These are phyloP conservation scores for Cladosporium sphaerospermum DNA, from an alignment of 2,329 filamentous ascomycete genomes.

Conservation along the genomic window DNA sequence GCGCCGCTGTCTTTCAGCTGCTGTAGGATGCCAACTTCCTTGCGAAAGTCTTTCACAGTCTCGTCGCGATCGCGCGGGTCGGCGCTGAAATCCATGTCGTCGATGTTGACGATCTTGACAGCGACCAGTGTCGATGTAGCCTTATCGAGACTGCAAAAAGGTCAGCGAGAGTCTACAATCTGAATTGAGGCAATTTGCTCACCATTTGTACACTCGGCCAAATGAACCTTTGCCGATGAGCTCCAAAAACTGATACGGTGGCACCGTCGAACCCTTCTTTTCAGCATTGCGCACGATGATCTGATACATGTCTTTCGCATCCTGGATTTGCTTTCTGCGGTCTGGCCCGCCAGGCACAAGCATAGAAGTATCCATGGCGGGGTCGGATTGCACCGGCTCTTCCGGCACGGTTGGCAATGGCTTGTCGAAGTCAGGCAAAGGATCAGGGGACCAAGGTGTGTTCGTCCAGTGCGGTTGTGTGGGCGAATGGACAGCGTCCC, in stretches of 20 bases:
- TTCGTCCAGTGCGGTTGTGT: not conserved
- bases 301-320: slow-evolving; percentile 64
- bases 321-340: slow-evolving; percentile 58
- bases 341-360: slow-evolving; percentile 27
- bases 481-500: not conserved
- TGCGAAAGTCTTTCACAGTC: slow-evolving; percentile 50
- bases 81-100: slow-evolving; percentile 58
- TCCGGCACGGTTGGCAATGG: not conserved
- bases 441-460: not conserved
- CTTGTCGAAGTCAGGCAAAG: not conserved
- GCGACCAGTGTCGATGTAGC: slow-evolving; percentile 51
- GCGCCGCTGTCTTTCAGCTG: slow-evolving; percentile 68
- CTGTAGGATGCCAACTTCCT: slow-evolving; percentile 62
- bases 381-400: too few relatives aligned
- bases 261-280: slow-evolving; percentile 54
- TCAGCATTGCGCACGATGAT: slow-evolving; percentile 57
- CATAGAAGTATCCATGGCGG: slow-evolving; percentile 7
- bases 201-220: slow-evolving; percentile 66
- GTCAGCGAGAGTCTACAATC: not conserved
- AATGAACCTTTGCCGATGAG: slow-evolving; percentile 71
- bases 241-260: slow-evolving; percentile 63
- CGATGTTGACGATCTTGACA: slow-evolving; percentile 79
- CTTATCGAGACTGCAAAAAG: slow-evolving; percentile 1
- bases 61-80: slow-evolving; percentile 59
- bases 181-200: not conserved